Evolutionary conservation across 2,329 filamentous ascomycete genomes (phyloP).

Genomic region (Exophiala xenobiotica): DNA sequence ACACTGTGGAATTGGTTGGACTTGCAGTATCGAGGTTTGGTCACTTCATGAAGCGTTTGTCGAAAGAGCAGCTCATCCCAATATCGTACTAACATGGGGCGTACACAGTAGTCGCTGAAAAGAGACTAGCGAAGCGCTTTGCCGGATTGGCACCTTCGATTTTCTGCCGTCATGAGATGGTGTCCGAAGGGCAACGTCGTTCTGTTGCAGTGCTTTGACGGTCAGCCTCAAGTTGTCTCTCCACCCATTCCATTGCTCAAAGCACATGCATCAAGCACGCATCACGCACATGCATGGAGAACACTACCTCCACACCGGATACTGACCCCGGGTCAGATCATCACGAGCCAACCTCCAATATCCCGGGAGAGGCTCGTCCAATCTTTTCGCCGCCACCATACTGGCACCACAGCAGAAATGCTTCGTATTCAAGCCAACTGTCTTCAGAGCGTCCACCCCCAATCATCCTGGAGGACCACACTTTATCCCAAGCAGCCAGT

Average conservation of each 20-base stretch:
- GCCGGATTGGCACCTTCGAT: too few species aligned
- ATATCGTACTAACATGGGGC: too few species aligned
- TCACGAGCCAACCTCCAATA: background rate
- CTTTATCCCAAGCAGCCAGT: slow-evolving; percentile 52
- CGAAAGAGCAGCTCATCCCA: too few species aligned
- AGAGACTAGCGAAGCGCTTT: too few species aligned
- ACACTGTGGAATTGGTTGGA: too few species aligned
- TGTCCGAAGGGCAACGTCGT: background rate
- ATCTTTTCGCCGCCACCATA: slow-evolving; percentile 39
- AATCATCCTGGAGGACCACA: slow-evolving; percentile 65
- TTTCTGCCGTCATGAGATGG: background rate
- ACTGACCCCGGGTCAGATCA: slow-evolving; percentile 7
- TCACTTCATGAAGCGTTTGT: too few species aligned
- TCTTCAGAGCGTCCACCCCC: slow-evolving; percentile 43
- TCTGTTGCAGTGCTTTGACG: background rate
- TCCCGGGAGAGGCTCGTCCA: slow-evolving; percentile 2
- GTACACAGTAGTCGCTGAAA: too few species aligned
- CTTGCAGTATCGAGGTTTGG: too few species aligned
- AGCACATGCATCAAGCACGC: slow-evolving; percentile 8
- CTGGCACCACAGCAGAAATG: slow-evolving; percentile 45
- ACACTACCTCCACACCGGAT: slow-evolving; percentile 7
- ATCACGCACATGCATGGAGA: slow-evolving; percentile 22
- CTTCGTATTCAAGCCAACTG: slow-evolving; percentile 42
- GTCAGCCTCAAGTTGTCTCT: background rate
- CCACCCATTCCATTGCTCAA: background rate